Base-by-base conservation (phyloP, 352 stramenopile genomes). In the Pythium plurisporium region DNA sequence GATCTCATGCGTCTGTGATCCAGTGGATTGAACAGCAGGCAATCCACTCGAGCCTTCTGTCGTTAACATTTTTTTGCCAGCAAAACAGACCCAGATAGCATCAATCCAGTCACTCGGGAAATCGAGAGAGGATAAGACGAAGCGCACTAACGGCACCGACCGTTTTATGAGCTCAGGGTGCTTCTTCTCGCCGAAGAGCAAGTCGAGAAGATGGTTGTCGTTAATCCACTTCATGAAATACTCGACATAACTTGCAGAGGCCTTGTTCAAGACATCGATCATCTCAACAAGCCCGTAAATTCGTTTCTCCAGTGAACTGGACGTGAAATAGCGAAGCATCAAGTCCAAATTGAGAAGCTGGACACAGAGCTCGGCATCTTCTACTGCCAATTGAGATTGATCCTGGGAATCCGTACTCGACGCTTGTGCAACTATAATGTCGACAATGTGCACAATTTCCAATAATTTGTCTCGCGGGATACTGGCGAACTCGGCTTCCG, bases 241-340 rank as follows among this genome's bases (percentile, higher is more conserved):
- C 5, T 74, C 67, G 6, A 45, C 14, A 25, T 83, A 64, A 40
- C 55, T 77, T 57, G 43, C 70, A 52, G 27, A 72, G 37, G 40
- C 80, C 37, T 60, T 80, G 63, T 74, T 80, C 8, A 82, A 55
- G 8, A 76, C 46, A 5, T 72, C 61, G 5, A 82, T 71, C 29
- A 91, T 79, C 41, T 93, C 82, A 3, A 78, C 73, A 15, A 93
- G 65, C 1, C 80, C 80, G 34, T 86, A 78, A 30, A 93, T 87
- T 2, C 80, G 73, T 37, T 88, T 89, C 47, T 91, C 82, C 20
- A 93, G 53, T 5, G 78, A 83, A 23, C n/a, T 64, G 23, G 69
- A 72, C 14, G 50, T 66, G 50, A 93, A 82, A 25, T 79, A 83
- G 4, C 73, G 67, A 17, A 73, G 42, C 14, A 75, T 73, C 14